These are phyloP conservation scores for Dendrobium catenatum DNA, from an alignment of 106 monocot species.

Conservation along the genomic window DNA sequence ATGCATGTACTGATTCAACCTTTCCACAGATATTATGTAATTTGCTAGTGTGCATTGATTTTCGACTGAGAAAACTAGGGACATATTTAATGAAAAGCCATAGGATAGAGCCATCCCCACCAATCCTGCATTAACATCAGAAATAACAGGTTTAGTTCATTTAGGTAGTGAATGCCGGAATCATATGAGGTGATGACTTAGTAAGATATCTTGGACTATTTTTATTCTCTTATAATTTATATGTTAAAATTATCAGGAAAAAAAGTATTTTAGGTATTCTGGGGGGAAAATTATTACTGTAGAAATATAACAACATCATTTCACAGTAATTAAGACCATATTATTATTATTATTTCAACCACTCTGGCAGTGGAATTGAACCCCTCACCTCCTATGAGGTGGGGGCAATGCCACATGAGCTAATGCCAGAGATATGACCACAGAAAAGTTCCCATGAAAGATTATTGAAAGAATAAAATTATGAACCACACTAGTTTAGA, in stretches of 20 bases:
- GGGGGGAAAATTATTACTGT: not conserved
- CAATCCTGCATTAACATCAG: conserved; percentile 53
- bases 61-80: conserved; percentile 69
- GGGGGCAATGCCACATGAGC: too few species aligned
- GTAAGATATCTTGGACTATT: not conserved
- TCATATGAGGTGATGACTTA: not conserved
- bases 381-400: too few species aligned
- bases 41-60: conserved; percentile 84
- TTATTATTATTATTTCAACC: too few species aligned
- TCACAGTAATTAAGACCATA: too few species aligned
- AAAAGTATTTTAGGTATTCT: not conserved
- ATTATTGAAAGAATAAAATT: too few species aligned
- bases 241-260: not conserved
- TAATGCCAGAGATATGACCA: too few species aligned
- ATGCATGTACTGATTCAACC: conserved; percentile 83
- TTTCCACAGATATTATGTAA: conserved; percentile 88
- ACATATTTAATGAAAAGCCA: conserved; percentile 83
- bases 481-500: too few species aligned
- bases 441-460: too few species aligned
- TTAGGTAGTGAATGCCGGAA: not conserved
- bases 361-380: too few species aligned
- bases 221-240: not conserved
- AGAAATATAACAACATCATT: too few species aligned
- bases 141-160: not conserved
- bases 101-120: conserved; percentile 93